Base-by-base conservation (phyloP, 192 early-diverging fungal genomes). In the Lobosporangium transversale region DNA sequence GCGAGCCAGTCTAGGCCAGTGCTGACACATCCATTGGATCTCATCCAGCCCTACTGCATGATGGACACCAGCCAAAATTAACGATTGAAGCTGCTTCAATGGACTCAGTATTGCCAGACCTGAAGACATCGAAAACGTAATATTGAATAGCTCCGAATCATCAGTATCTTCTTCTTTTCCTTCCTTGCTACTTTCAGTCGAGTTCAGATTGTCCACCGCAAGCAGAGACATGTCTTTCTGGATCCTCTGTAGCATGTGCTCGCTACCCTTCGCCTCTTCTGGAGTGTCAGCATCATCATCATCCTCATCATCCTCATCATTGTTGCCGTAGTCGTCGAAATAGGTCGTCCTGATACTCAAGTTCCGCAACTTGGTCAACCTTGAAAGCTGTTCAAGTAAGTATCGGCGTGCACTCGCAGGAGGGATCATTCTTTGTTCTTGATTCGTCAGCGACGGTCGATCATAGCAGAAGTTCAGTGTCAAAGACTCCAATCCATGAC, bases 11-110 rank as follows among this genome's bases (percentile, higher is more conserved):
- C 44, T 51, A 20, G 53, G 63, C 63, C 63, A 65, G 11, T 31
- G 20, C 26, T 65, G 24, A 20, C 27, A 52, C 63, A 65, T 65
- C 63, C 63, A 65, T 30, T 43, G 37, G 21, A 65, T 44, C 51
- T 65, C 63, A 30, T 36, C 27, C 9, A 65, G 9, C 12, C 30
- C 42, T 8, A 65, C 40, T 4, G 51, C 52, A 24, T 65, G 63
- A 23, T 21, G 18, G 8, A 40, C 53, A 0, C 20, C 52, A 23
- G 24, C 23, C 4, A 55, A 15, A 23, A 37, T 23, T 1, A 65
- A 42, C 11, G 32, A 29, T 20, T 31, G 51, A n/a, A 65, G 31
- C 32, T 65, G 36, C 21, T 65, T 65, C 27, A 65, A 31, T 4
- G 40, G 29, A 20, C 29, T 40, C 23, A 65, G 24, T 2, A 42